phyloP scores from a whole-genome alignment of 257 asterid species.

The Solanum appendiculatum region DNA sequence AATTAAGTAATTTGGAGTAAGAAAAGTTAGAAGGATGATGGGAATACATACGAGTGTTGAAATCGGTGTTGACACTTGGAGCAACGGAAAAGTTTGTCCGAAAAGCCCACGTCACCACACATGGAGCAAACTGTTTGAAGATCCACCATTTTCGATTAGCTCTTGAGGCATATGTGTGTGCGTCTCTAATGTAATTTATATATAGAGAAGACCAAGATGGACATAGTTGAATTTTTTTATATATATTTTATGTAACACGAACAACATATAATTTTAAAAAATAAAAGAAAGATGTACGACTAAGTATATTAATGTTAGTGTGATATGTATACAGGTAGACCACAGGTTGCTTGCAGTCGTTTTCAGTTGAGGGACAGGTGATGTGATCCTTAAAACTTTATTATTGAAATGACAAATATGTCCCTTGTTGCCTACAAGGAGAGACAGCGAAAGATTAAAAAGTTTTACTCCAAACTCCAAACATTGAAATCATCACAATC shows the following conservation, averaged over 20 bases:
- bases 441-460: no score
- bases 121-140: constrained; percentile 72
- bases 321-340: constrained; percentile 19
- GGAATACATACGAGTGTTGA: constrained; percentile 72
- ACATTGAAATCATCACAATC: neutral
- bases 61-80: constrained; percentile 75
- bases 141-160: constrained; percentile 47
- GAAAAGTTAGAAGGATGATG: neutral
- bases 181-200: neutral
- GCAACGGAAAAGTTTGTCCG: constrained; percentile 91
- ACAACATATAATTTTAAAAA: neutral
- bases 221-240: neutral
- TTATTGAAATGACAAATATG: constrained; percentile 15
- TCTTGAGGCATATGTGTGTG: neutral
- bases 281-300: neutral
- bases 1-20: neutral
- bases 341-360: constrained; percentile 38
- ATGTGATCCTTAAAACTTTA: constrained; percentile 26
- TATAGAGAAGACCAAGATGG: neutral
- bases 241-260: neutral
- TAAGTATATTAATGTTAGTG: neutral
- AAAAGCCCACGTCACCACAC: constrained; percentile 96
- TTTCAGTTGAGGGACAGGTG: constrained; percentile 21
- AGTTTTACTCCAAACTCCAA: neutral
- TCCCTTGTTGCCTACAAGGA: neutral